A percentile compares a stretch with the other conserved stretches of the same genome.
These are phyloP conservation scores for Orbilia oligospora DNA, from an alignment of 2,329 filamentous ascomycete genomes.

Conservation along the genomic window DNA sequence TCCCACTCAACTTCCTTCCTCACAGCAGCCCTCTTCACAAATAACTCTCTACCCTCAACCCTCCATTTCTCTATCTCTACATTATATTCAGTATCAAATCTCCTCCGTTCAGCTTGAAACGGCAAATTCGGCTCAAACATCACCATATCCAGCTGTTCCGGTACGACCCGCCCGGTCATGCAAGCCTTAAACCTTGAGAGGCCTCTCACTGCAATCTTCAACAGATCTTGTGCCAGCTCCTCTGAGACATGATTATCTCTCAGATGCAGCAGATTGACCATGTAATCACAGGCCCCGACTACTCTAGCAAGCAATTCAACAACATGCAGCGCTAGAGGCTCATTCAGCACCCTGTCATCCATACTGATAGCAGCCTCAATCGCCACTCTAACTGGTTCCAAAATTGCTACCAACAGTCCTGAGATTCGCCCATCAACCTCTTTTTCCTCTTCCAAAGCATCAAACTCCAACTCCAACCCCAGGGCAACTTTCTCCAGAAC, in stretches of 20 bases:
- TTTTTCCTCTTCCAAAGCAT: constrained; percentile 45
- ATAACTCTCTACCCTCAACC: constrained; percentile 9
- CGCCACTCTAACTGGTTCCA: constrained; percentile 40
- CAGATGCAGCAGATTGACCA: constrained; percentile 42
- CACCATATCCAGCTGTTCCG: constrained; percentile 44
- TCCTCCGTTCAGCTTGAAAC: constrained; percentile 28
- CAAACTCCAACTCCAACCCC: constrained; percentile 36
- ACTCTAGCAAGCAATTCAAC: constrained; percentile 28
- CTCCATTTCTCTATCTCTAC: constrained; percentile 45
- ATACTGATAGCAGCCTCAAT: constrained; percentile 31
- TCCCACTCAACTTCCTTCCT: constrained; percentile 34
- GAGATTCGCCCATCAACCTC: constrained; percentile 47
- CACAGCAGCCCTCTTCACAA: constrained; percentile 21
- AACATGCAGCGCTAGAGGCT: constrained; percentile 35
- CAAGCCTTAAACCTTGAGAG: constrained; percentile 38
- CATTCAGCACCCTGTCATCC: constrained; percentile 2
- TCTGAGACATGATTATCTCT: constrained; percentile 36
- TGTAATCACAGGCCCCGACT: constrained; percentile 27
- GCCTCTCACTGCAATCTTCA: constrained; percentile 36
- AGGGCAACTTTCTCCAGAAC: constrained; percentile 26
- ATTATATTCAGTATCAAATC: constrained; percentile 32
- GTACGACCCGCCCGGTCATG: constrained; percentile 5
- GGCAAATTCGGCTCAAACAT: constrained; percentile 42
- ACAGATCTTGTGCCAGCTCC: constrained; percentile 30
- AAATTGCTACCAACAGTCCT: constrained; percentile 30